Base-by-base conservation (phyloP, 768 basidiomycete genomes). In the Psilocybe subaeruginosa region DNA sequence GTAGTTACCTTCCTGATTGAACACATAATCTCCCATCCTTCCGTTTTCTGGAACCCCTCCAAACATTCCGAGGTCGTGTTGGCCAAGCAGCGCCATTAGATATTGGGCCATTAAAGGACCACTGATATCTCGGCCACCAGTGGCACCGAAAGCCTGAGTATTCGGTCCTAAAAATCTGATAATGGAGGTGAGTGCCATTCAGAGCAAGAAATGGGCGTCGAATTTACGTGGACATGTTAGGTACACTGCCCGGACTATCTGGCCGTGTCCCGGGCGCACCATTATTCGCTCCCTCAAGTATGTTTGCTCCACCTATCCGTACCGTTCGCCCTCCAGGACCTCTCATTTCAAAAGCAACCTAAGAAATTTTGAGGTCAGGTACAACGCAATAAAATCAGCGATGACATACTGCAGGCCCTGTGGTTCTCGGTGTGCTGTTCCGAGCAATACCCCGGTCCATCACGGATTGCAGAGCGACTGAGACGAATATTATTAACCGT, bases 21-120 rank as follows among this genome's bases (percentile, higher is more conserved):
- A 91, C 4, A 92, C 95, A 77, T 97, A 97, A 72, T 97, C 95
- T 3, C 95, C 95, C 84, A 89, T 85, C 68, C 86, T 78, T 1
- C 90, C 88, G 35, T 75, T 76, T 58, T 82, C 78, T 3, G 82
- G 77, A 61, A 74, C 66, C 60, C 74, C 66, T n/a, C 76, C 76
- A 41, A 87, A 75, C 43, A 85, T 53, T 56, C 83, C 69, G 9
- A 80, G 78, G 59, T 84, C 83, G 30, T 80, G 78, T 35, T 80
- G 74, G 31, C 80, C 81, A 46, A 92, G 77, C 60, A 92, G 71
- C 2, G 87, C 77, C 72, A 90, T 78, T 2, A 93, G 76, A 72
- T 92, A 92, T 66, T 91, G 90, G 0, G 86, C 83, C 85, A 92
- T 86, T 29, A 90, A 65, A 5, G 82, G 79, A 2, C 88, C 88